phyloP scores from a whole-genome alignment of 129 eudicot species.

The Cynara cardunculus region DNA sequence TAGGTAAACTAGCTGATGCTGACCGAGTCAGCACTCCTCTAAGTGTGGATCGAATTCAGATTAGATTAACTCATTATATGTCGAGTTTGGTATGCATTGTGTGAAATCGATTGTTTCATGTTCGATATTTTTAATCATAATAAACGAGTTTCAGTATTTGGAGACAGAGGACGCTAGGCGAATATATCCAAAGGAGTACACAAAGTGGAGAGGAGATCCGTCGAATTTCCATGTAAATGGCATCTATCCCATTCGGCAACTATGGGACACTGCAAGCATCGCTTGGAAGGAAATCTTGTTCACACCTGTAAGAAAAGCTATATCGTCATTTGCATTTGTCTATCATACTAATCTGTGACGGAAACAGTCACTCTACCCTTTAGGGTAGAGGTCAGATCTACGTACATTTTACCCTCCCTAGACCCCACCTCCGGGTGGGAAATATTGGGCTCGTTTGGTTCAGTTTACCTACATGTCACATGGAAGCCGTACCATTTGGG shows the following conservation, averaged over 20 bases:
- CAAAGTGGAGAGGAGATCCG: conserved; percentile 75
- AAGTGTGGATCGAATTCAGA: neutral
- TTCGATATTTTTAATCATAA: neutral
- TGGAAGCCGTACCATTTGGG: too few relatives aligned
- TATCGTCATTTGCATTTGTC: neutral
- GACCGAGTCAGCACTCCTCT: neutral
- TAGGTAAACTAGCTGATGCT: too few relatives aligned
- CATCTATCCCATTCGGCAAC: conserved; percentile 42
- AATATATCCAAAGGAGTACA: conserved; percentile 57
- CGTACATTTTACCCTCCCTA: neutral
- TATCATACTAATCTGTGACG: neutral
- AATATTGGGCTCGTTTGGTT: too few relatives aligned
- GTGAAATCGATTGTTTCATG: neutral
- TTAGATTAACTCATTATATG: too few relatives aligned
- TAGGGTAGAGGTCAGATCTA: neutral
- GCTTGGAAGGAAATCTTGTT: conserved; percentile 71
- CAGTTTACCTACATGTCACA: too few relatives aligned
- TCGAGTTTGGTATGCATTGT: neutral
- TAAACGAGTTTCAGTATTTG: conserved; percentile 54
- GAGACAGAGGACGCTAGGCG: conserved; percentile 82
- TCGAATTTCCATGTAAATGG: conserved; percentile 56
- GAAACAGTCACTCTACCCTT: neutral
- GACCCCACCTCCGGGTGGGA: too few relatives aligned
- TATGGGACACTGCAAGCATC: conserved; percentile 54
- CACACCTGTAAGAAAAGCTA: conserved; percentile 42